phyloP scores from a whole-genome alignment of 2,329 filamentous ascomycete species.

The Penicillium sp. region DNA sequence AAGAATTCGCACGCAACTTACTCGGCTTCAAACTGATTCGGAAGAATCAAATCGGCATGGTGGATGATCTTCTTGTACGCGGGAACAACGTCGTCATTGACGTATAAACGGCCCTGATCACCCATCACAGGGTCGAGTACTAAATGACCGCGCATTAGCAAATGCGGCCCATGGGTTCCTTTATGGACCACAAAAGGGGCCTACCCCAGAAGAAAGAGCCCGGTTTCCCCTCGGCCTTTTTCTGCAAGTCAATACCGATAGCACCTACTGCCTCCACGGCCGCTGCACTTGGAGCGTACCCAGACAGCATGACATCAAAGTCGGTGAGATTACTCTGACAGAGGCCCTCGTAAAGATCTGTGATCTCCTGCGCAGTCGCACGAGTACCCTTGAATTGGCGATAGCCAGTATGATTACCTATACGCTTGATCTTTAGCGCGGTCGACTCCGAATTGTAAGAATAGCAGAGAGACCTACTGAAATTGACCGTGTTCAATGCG shows the following conservation, averaged over 20 bases:
- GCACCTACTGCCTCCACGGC: slow-evolving; percentile 76
- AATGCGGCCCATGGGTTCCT: background rate
- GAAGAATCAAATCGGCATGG: slow-evolving; percentile 83
- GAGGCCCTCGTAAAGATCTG: slow-evolving; percentile 76
- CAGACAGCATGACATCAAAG: slow-evolving; percentile 91
- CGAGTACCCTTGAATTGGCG: slow-evolving; percentile 79
- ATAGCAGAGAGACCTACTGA: slow-evolving; percentile 60
- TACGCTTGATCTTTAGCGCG: slow-evolving; percentile 2
- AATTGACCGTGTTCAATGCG: slow-evolving; percentile 92
- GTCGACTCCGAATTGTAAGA: background rate
- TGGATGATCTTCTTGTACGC: slow-evolving; percentile 76
- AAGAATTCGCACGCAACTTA: slow-evolving; percentile 41
- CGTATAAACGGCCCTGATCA: slow-evolving; percentile 86
- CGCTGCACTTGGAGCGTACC: slow-evolving; percentile 84
- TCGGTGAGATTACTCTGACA: slow-evolving; percentile 76
- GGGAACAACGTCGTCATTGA: slow-evolving; percentile 83
- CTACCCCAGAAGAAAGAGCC: slow-evolving; percentile 83
- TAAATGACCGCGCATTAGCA: slow-evolving; percentile 22
- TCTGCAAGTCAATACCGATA: slow-evolving; percentile 74
- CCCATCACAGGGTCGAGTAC: slow-evolving; percentile 98
- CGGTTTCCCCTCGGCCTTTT: slow-evolving; percentile 55
- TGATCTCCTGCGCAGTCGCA: slow-evolving; percentile 74
- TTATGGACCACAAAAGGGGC: slow-evolving; percentile 12
- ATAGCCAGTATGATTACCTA: slow-evolving; percentile 95
- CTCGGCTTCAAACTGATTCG: slow-evolving; percentile 98